Conservation (phyloP, 345 rosid genomes). For the Hevea brasiliensis region DNA sequence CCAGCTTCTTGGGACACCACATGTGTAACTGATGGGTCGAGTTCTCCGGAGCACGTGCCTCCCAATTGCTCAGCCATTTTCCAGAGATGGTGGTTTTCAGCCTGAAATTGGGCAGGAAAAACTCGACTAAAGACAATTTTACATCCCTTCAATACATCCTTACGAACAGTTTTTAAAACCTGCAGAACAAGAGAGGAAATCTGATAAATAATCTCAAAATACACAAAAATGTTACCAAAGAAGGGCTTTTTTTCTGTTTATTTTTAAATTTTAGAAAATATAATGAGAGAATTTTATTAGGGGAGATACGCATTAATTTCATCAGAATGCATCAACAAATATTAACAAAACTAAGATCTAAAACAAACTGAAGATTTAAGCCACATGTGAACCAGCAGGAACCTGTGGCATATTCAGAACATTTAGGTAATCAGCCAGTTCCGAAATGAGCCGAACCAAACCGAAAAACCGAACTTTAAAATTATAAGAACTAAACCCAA, state of each 20-base stretch:
- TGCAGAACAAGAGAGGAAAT: conserved; percentile 8
- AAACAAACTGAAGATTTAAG: not conserved
- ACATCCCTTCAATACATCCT: conserved; percentile 64
- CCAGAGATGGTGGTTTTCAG: conserved; percentile 70
- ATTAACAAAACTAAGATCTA: not conserved
- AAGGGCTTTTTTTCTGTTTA: not conserved
- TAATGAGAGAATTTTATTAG: not conserved
- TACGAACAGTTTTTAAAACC: conserved; percentile 56
- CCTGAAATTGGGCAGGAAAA: conserved; percentile 58
- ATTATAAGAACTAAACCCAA: too few relatives aligned
- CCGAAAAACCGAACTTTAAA: too few relatives aligned
- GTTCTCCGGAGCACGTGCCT: conserved; percentile 50
- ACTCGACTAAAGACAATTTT: conserved; percentile 76
- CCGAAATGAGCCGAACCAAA: too few relatives aligned
- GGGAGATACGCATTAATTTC: not conserved
- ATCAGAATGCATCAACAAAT: not conserved
- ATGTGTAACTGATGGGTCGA: conserved; percentile 48
- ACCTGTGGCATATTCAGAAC: not conserved
- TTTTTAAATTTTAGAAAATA: not conserved
- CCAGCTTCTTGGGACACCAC: conserved; percentile 52
- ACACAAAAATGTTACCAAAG: not conserved
- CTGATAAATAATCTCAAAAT: not conserved
- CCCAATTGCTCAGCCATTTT: conserved; percentile 73
- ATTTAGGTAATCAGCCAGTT: too few relatives aligned
- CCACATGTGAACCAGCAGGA: not conserved